A percentile compares a stretch with the other conserved stretches of the same genome.
phyloP scores from a whole-genome alignment of 345 rosid species.

The Eucalyptus camaldulensis region DNA sequence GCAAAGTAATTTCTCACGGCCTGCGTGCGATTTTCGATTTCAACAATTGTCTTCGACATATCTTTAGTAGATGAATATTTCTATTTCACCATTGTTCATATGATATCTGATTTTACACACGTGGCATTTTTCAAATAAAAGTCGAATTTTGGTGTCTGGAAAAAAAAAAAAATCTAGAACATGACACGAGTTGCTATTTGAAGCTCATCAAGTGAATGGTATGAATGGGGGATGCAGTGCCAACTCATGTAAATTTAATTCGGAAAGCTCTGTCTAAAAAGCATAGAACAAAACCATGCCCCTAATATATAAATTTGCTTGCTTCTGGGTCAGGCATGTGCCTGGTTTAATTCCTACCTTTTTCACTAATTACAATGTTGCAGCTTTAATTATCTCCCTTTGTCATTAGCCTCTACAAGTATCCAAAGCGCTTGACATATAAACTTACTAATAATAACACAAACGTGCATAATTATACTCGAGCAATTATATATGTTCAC shows the following conservation, averaged over 20 bases:
- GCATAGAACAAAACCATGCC: neutral
- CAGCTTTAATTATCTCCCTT: neutral
- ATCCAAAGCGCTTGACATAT: neutral
- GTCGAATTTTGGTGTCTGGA: neutral
- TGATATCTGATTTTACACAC: neutral
- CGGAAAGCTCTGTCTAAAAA: neutral
- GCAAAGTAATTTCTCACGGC: neutral
- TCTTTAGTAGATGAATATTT: no score
- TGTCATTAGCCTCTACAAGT: neutral
- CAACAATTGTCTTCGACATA: neutral
- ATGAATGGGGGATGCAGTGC: neutral
- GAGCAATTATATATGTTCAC: neutral
- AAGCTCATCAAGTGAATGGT: neutral
- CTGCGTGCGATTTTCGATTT: accelerated
- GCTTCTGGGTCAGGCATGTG: neutral
- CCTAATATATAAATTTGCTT: neutral
- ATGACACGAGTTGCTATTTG: neutral
- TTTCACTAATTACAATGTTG: neutral
- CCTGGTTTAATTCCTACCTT: neutral
- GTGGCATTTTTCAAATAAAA: neutral
- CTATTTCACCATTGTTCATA: neutral
- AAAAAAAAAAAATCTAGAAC: neutral
- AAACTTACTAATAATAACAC: neutral
- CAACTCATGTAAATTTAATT: neutral
- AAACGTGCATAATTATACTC: neutral